Percentiles rank a stretch among this genome's conserved stretches.
phyloP scores from a whole-genome alignment of 331 rosid genomes.

The Telfairia occidentalis region DNA sequence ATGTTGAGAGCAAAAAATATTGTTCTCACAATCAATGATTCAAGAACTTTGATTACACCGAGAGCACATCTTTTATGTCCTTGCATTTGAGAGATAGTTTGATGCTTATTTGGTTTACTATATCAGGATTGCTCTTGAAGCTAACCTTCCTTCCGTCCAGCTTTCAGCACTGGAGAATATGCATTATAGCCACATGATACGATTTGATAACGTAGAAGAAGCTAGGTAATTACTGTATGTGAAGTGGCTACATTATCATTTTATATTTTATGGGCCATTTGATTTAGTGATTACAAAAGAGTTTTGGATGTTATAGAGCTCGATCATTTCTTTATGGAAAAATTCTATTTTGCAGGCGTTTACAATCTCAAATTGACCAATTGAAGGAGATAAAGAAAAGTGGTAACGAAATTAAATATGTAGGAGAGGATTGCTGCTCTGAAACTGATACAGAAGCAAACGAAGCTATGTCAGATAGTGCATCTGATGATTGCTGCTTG shows the following conservation, averaged over 20 bases:
- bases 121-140: slow-evolving; percentile 65
- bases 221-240: slow-evolving; percentile 46
- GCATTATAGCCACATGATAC: slow-evolving; percentile 81
- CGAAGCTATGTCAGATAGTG: slow-evolving; percentile 28
- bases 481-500: slow-evolving; percentile 32
- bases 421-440: slow-evolving; percentile 52
- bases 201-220: slow-evolving; percentile 65
- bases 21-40: neutral
- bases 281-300: neutral
- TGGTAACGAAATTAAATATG: slow-evolving; percentile 25
- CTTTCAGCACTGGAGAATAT: slow-evolving; percentile 80
- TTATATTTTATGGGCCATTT: neutral
- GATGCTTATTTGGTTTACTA: slow-evolving; percentile 16
- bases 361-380: slow-evolving; percentile 52
- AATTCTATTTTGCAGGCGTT: slow-evolving; percentile 45
- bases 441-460: slow-evolving; percentile 68
- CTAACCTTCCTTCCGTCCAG: slow-evolving; percentile 48
- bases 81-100: slow-evolving; percentile 1
- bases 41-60: neutral
- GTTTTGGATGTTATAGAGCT: slow-evolving; percentile 10
- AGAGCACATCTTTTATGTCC: neutral
- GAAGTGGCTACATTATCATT: neutral
- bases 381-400: slow-evolving; percentile 34
- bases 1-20: neutral
- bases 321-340: neutral